These are phyloP conservation scores for Teratosphaeria zuluensis DNA, from an alignment of 2,329 filamentous ascomycete species.

Conservation along the genomic window DNA sequence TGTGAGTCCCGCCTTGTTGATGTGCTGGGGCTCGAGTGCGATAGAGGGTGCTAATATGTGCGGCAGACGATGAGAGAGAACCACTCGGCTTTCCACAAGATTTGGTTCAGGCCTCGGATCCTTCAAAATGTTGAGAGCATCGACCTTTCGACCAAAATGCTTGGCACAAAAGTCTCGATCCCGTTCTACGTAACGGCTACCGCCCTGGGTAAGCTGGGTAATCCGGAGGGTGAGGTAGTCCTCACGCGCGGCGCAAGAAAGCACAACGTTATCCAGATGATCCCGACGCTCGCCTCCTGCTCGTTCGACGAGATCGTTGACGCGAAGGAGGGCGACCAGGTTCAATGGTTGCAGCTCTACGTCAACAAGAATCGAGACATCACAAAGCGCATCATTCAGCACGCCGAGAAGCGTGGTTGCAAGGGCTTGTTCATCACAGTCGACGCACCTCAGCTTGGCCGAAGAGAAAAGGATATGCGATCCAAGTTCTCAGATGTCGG, in stretches of 20 bases:
- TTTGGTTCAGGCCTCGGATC: conserved; percentile 88
- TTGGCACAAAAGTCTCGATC: conserved; percentile 71
- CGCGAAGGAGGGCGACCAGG: conserved; percentile 65
- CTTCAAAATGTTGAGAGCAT: conserved; percentile 83
- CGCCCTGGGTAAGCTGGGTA: conserved; percentile 85
- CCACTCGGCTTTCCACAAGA: conserved; percentile 90
- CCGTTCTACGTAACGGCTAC: conserved; percentile 97
- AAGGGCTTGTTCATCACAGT: conserved; percentile 97
- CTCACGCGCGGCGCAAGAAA: conserved; percentile 74
- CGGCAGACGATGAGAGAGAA: conserved; percentile 83
- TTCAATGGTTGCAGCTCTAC: conserved; percentile 85
- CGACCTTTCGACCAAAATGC: conserved; percentile 85
- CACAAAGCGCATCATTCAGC: conserved; percentile 79
- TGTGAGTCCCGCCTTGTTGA: conserved; percentile 36
- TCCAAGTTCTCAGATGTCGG: conserved; percentile 66
- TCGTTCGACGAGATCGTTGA: conserved; percentile 97
- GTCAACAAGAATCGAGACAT: conserved; percentile 90
- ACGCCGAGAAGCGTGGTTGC: conserved; percentile 86
- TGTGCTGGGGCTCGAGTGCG: conserved; percentile 2
- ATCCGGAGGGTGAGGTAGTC: conserved; percentile 88
- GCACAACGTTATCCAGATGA: conserved; percentile 95
- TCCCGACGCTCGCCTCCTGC: conserved; percentile 91
- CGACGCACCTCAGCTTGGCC: conserved; percentile 88
- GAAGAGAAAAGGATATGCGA: conserved; percentile 96
- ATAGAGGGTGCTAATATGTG: conserved; percentile 1